Evolutionary conservation across 148 eudicot species (phyloP).

Genomic region (Suaeda aralocaspica): DNA sequence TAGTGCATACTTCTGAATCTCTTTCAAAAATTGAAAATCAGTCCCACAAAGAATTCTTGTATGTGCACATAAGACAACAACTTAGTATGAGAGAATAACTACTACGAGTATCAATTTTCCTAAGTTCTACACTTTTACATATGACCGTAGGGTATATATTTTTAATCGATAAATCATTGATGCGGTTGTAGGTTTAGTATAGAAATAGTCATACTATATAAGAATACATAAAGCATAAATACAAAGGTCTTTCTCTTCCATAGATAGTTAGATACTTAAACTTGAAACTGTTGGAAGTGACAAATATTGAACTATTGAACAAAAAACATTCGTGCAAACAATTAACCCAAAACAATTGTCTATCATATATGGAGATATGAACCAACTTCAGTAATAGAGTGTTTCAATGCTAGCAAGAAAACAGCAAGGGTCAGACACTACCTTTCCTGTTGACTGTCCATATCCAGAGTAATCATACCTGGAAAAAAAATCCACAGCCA

Average conservation of each 20-base stretch:
- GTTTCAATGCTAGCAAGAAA: slow-evolving; percentile 2
- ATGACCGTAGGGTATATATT: background rate
- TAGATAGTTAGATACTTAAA: background rate
- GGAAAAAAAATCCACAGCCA: slow-evolving; percentile 14
- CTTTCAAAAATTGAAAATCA: background rate
- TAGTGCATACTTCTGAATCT: background rate
- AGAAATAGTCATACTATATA: background rate
- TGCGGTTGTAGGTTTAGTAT: background rate
- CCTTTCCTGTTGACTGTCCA: slow-evolving; percentile 98
- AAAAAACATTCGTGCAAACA: background rate
- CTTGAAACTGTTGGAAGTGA: background rate
- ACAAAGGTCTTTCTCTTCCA: background rate
- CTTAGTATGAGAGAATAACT: background rate
- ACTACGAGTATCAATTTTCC: background rate
- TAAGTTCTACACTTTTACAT: slow-evolving; percentile 2
- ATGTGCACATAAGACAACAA: background rate
- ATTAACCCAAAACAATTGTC: background rate
- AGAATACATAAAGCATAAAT: background rate
- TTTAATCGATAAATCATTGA: background rate
- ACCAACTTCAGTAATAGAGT: background rate
- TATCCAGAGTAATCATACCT: slow-evolving; percentile 99
- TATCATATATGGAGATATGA: background rate
- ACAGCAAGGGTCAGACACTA: slow-evolving; percentile 16
- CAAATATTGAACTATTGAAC: background rate
- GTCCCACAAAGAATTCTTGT: background rate